phyloP scores from a whole-genome alignment of 1,284 basidiomycete species.

The Psilocybe mexicana region DNA sequence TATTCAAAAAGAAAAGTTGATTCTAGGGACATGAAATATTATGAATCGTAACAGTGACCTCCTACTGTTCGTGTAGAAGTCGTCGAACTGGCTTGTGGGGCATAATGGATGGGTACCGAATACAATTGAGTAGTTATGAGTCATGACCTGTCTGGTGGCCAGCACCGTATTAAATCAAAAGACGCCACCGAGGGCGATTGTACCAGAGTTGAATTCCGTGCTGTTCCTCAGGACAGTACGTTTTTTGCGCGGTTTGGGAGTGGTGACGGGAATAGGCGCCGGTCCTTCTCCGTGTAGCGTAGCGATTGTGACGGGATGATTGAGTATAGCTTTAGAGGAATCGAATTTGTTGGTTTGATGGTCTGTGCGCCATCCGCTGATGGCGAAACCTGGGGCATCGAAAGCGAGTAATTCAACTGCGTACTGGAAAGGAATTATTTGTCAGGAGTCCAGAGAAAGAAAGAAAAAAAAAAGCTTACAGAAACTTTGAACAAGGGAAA shows the following conservation, averaged over 20 bases:
- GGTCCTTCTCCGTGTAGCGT: conserved; percentile 34
- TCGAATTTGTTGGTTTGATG: not conserved
- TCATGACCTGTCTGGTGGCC: not conserved
- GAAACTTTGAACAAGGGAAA: conserved; percentile 39
- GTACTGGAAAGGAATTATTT: conserved; percentile 26
- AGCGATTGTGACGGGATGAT: conserved; percentile 34
- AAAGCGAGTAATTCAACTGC: conserved; percentile 34
- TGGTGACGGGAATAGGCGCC: conserved; percentile 25
- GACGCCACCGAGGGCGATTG: not conserved
- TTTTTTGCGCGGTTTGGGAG: conserved; percentile 13
- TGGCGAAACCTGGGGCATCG: conserved; percentile 25
- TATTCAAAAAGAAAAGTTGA: no score
- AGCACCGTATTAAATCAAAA: not conserved
- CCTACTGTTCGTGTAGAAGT: no score
- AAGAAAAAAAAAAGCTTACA: conserved; percentile 27
- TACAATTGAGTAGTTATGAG: not conserved
- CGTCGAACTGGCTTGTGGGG: no score
- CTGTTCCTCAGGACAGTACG: not conserved
- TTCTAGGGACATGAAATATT: no score
- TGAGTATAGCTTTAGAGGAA: conserved; percentile 18
- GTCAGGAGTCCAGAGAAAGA: not conserved
- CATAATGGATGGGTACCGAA: no score
- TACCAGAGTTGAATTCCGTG: not conserved
- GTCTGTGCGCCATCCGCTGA: not conserved
- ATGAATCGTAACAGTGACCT: no score